A percentile compares a stretch with the other conserved stretches of the same genome.
phyloP scores from a whole-genome alignment of 768 basidiomycete species.

The Cystofilobasidium macerans region DNA sequence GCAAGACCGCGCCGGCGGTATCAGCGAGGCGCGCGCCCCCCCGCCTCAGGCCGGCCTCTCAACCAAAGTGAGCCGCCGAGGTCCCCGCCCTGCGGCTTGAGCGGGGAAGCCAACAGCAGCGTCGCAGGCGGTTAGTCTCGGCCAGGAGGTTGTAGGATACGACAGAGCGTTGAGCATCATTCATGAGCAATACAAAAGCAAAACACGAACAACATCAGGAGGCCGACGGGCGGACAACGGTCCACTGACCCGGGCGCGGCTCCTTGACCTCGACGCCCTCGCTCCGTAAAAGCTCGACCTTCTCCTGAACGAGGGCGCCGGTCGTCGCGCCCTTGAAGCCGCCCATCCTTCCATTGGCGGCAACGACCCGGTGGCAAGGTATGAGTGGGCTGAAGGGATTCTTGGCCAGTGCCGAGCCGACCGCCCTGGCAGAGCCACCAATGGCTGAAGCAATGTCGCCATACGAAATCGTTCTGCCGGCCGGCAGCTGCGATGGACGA shows the following conservation, averaged over 20 bases:
- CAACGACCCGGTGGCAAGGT: slow-evolving; percentile 61
- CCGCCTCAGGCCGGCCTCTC: too few species aligned
- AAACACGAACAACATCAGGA: neutral
- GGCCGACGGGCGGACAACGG: neutral
- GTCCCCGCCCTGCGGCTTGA: too few species aligned
- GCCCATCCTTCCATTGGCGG: slow-evolving; percentile 51
- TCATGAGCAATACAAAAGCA: too few species aligned
- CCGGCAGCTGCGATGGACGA: neutral
- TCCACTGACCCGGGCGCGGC: neutral
- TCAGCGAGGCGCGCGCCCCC: too few species aligned
- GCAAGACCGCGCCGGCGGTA: too few species aligned
- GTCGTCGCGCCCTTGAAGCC: slow-evolving; percentile 48
- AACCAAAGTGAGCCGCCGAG: too few species aligned
- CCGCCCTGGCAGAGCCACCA: slow-evolving; percentile 30
- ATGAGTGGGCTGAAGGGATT: slow-evolving; percentile 60
- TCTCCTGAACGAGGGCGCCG: neutral
- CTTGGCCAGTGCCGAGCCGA: slow-evolving; percentile 53
- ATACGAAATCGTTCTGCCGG: neutral
- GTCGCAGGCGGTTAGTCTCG: too few species aligned
- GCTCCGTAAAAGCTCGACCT: neutral
- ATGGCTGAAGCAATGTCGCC: neutral
- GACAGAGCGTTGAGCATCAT: too few species aligned
- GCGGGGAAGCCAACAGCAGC: too few species aligned
- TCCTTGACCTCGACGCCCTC: neutral
- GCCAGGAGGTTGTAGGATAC: too few species aligned